Evolutionary conservation across 768 basidiomycete species (phyloP).

Genomic region (Fomitopsis pulvina): DNA sequence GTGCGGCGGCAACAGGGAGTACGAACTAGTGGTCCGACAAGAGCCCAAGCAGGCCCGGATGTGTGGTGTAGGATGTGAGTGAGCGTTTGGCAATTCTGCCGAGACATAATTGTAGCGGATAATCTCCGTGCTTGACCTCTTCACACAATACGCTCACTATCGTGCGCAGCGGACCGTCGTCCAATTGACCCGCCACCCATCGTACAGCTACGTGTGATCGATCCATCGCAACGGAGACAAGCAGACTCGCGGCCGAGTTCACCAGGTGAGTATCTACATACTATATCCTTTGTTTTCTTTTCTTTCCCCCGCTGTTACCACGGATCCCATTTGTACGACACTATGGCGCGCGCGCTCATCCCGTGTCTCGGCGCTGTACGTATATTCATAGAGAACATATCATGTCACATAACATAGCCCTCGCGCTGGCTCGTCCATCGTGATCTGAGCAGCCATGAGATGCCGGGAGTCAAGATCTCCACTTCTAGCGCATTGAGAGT

Average conservation of each 20-base stretch:
- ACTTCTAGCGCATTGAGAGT: too few relatives aligned
- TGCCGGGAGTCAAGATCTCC: too few relatives aligned
- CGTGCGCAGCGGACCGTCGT: constrained; percentile 71
- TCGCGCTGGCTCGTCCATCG: too few relatives aligned
- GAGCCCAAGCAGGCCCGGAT: constrained; percentile 90
- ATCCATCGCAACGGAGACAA: constrained; percentile 38
- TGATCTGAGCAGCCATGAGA: too few relatives aligned
- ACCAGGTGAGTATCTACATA: constrained; percentile 14
- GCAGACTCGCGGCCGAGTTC: constrained; percentile 19
- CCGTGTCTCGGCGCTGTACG: too few relatives aligned
- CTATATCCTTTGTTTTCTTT: not conserved
- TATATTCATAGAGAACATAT: too few relatives aligned
- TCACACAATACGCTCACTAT: not conserved
- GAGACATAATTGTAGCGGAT: not conserved
- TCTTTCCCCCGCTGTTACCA: not conserved
- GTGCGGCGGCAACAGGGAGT: constrained; percentile 48
- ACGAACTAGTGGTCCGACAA: constrained; percentile 81
- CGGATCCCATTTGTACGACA: not conserved
- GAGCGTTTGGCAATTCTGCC: constrained; percentile 29
- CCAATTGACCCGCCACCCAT: constrained; percentile 97
- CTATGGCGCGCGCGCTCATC: too few relatives aligned
- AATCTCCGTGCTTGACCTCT: too few relatives aligned
- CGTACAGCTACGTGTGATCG: constrained; percentile 86
- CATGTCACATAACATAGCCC: too few relatives aligned
- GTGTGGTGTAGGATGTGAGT: constrained; percentile 84